Evolutionary conservation across 768 basidiomycete species (phyloP).

Genomic region (Panellus pusillus): DNA sequence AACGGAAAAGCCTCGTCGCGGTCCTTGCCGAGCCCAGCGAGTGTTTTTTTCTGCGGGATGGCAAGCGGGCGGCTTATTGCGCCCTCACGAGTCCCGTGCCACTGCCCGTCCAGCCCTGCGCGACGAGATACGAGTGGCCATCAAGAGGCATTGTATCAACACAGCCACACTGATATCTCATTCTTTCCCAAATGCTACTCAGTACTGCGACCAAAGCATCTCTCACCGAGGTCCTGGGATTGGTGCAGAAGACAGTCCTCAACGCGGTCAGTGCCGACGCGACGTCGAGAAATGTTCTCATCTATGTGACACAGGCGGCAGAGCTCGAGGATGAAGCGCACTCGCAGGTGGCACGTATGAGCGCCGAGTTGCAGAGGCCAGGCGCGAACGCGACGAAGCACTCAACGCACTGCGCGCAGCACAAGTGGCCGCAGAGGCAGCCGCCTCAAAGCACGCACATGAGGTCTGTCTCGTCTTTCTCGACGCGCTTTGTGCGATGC

Average conservation of each 20-base stretch:
- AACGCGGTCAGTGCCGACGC: slow-evolving; percentile 9
- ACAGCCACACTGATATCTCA: background rate
- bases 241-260: slow-evolving; percentile 17
- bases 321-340: slow-evolving; percentile 57
- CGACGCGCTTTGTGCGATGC: background rate
- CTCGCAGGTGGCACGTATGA: slow-evolving; percentile 50
- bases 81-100: slow-evolving; percentile 83
- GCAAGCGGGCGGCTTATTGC: slow-evolving; percentile 76
- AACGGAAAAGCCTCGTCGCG: slow-evolving; percentile 95
- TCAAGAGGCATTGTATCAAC: slow-evolving; percentile 60
- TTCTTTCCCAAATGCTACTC: slow-evolving; percentile 6
- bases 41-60: slow-evolving; percentile 79
- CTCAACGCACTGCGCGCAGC: slow-evolving; percentile 45
- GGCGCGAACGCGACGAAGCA: slow-evolving; percentile 50
- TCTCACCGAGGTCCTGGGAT: slow-evolving; percentile 12
- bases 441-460: slow-evolving; percentile 48
- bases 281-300: background rate
- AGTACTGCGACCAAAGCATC: slow-evolving; percentile 12
- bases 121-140: slow-evolving; percentile 67
- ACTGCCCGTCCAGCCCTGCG: slow-evolving; percentile 88
- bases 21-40: slow-evolving; percentile 89
- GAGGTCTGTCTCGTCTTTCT: background rate
- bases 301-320: slow-evolving; percentile 41
- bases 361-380: slow-evolving; percentile 44
- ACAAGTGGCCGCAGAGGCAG: slow-evolving; percentile 46